Percentiles rank a stretch among this genome's conserved stretches.
phyloP scores from a whole-genome alignment of 345 rosid genomes.

The Eucalyptus regnans region DNA sequence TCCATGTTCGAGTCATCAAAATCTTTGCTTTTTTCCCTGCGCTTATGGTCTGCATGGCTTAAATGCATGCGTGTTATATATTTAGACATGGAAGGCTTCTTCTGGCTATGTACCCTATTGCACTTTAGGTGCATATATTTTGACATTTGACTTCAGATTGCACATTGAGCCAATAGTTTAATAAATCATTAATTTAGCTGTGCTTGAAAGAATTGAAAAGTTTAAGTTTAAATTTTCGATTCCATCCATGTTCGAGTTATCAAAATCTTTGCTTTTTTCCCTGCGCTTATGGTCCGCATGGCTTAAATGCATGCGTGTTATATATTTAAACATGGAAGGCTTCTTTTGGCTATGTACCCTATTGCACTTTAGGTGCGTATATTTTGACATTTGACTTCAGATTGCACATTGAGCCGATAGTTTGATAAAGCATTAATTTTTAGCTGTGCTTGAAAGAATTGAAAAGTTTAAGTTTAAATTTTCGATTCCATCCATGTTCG shows the following conservation, averaged over 20 bases:
- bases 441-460: neutral
- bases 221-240: neutral
- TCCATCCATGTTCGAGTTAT: neutral
- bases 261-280: accelerated
- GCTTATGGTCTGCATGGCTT: neutral
- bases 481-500: neutral
- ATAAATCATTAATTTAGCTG: too few species aligned
- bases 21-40: accelerated
- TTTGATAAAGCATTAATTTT: too few species aligned
- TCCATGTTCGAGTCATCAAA: accelerated
- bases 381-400: neutral
- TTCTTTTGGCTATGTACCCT: neutral
- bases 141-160: too few species aligned
- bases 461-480: neutral
- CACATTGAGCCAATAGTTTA: too few species aligned
- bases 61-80: neutral
- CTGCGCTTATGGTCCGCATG: accelerated
- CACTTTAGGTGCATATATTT: too few species aligned
- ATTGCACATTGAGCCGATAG: accelerated
- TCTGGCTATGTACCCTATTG: too few species aligned
- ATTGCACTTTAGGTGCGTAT: neutral
- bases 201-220: neutral
- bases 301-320: neutral
- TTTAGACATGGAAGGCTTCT: too few species aligned
- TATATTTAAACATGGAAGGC: neutral